A percentile compares a stretch with the other conserved stretches of the same genome.
Evolutionary conservation across 768 basidiomycete genomes (phyloP).

Genomic region (Rhizopogon vinicolor): DNA sequence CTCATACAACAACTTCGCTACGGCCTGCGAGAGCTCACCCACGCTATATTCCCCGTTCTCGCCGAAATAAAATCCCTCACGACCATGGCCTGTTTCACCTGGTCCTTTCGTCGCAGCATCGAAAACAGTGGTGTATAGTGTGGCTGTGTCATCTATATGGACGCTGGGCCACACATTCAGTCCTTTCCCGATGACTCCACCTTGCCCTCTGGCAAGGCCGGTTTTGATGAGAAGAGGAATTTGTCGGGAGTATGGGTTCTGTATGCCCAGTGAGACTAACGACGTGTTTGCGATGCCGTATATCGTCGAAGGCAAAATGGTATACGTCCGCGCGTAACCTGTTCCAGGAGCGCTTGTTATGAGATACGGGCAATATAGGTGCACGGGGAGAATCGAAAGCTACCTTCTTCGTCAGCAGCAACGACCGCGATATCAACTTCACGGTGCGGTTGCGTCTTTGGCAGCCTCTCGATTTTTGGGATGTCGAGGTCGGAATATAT

Average conservation of each 20-base stretch:
- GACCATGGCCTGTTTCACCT: conserved; percentile 34
- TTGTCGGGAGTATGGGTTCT: conserved; percentile 48
- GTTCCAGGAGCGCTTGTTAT: conserved; percentile 21
- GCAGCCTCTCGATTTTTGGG: conserved; percentile 38
- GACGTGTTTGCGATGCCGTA: conserved; percentile 48
- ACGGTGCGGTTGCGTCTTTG: conserved; percentile 42
- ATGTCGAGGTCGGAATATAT: conserved; percentile 49
- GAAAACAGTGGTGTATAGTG: conserved; percentile 40
- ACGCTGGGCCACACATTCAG: conserved; percentile 60
- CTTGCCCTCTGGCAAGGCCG: conserved; percentile 41
- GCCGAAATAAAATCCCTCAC: conserved; percentile 51
- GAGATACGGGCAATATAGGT: background rate
- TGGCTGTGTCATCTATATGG: conserved; percentile 44
- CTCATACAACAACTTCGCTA: conserved; percentile 30
- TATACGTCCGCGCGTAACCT: conserved; percentile 50
- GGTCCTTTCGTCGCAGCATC: conserved; percentile 24
- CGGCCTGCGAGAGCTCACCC: conserved; percentile 36
- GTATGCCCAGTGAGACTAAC: conserved; percentile 47
- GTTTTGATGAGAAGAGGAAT: conserved; percentile 45
- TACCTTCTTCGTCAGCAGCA: conserved; percentile 45
- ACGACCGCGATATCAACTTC: conserved; percentile 44
- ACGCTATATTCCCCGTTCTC: conserved; percentile 45
- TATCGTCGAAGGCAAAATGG: conserved; percentile 51
- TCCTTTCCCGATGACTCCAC: conserved; percentile 53
- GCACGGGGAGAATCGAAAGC: background rate